Percentiles rank a stretch among this genome's conserved stretches.
phyloP scores from a whole-genome alignment of 495 filamentous ascomycete genomes.

The Bombardia bombarda region DNA sequence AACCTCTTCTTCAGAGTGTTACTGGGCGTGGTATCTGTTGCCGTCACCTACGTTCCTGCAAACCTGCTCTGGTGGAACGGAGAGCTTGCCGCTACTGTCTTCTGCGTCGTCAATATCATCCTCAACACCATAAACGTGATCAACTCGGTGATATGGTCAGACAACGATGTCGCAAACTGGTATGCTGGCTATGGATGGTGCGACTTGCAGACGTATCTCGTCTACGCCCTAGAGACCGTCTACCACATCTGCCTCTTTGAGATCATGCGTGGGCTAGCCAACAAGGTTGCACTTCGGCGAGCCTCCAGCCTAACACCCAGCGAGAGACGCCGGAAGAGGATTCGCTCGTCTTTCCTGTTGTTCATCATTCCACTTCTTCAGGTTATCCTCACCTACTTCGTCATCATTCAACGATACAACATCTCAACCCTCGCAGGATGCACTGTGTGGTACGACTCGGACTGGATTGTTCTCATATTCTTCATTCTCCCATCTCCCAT shows the following conservation, averaged over 20 bases:
- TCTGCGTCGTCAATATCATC: slow-evolving; percentile 58
- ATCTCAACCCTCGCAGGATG: slow-evolving; percentile 72
- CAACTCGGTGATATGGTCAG: slow-evolving; percentile 79
- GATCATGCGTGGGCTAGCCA: slow-evolving; percentile 70
- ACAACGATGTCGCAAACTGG: slow-evolving; percentile 57
- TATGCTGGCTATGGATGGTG: slow-evolving; percentile 72
- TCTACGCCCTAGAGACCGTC: slow-evolving; percentile 43
- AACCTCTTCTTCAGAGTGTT: slow-evolving; percentile 37
- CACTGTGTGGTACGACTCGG: slow-evolving; percentile 50
- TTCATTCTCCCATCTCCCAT: slow-evolving; percentile 59
- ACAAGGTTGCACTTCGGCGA: slow-evolving; percentile 56
- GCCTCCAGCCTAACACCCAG: slow-evolving; percentile 41
- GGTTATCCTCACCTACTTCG: slow-evolving; percentile 59
- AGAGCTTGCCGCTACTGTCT: slow-evolving; percentile 52
- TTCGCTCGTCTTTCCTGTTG: slow-evolving; percentile 61
- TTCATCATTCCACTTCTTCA: slow-evolving; percentile 58
- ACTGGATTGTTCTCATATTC: slow-evolving; percentile 63
- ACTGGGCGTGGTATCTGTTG: slow-evolving; percentile 48
- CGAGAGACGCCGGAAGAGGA: slow-evolving; percentile 44
- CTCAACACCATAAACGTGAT: slow-evolving; percentile 61
- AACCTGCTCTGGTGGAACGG: slow-evolving; percentile 49
- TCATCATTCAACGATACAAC: slow-evolving; percentile 63
- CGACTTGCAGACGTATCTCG: slow-evolving; percentile 69
- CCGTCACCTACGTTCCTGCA: slow-evolving; percentile 49
- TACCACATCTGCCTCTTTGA: slow-evolving; percentile 56